Conservation (phyloP, 2,329 filamentous ascomycete genomes). For the Ascochyta rabiei region DNA sequence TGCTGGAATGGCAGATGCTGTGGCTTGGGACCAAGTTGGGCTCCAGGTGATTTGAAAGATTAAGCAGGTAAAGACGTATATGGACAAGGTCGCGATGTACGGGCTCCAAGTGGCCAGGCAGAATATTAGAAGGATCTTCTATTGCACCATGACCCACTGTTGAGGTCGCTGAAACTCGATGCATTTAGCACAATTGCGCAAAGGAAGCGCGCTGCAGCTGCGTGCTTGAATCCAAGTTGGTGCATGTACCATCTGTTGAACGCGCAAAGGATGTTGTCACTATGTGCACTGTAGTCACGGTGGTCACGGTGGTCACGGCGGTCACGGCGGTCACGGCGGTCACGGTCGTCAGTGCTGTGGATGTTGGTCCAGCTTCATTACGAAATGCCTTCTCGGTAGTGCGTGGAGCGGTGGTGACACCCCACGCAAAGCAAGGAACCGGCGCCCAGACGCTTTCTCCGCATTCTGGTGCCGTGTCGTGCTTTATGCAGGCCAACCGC, state of each 20-base stretch:
- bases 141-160: not conserved
- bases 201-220: not conserved
- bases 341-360: not conserved
- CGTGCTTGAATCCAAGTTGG: not conserved
- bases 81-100: not conserved
- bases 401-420: constrained; percentile 1
- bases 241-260: not conserved
- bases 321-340: too few relatives aligned
- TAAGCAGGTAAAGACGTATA: not conserved
- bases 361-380: constrained; percentile 8
- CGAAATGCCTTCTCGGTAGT: constrained; percentile 9
- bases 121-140: not conserved
- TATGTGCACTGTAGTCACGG: not conserved
- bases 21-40: not conserved
- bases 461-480: constrained; percentile 1
- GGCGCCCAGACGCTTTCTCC: constrained; percentile 2
- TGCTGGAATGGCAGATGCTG: not conserved
- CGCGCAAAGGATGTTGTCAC: too few relatives aligned
- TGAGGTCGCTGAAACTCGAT: not conserved
- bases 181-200: not conserved
- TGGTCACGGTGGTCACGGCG: too few relatives aligned
- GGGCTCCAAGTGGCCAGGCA: not conserved
- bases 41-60: not conserved
- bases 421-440: constrained; percentile 10
- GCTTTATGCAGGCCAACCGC: not conserved